A percentile compares a stretch with the other conserved stretches of the same genome.
These are phyloP conservation scores for Vachellia collinsii DNA, from an alignment of 306 rosid genomes.

Conservation along the genomic window DNA sequence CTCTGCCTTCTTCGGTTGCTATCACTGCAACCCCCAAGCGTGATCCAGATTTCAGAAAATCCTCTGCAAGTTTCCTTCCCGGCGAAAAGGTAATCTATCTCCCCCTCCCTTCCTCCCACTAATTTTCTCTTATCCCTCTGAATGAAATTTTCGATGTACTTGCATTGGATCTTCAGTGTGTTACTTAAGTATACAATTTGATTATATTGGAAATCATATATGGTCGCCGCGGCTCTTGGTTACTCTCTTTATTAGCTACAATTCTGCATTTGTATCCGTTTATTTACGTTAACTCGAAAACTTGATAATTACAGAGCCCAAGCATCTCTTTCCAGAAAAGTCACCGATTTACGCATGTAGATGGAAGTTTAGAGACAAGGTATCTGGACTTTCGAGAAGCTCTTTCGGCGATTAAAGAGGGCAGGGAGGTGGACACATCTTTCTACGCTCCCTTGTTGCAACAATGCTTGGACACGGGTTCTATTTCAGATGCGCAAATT, in stretches of 20 bases:
- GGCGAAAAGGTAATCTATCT: conserved; percentile 56
- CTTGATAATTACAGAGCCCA: conserved; percentile 50
- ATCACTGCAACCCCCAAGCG: conserved; percentile 60
- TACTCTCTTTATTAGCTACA: background rate
- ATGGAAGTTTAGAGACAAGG: conserved; percentile 49
- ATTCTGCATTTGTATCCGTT: background rate
- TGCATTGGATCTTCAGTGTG: background rate
- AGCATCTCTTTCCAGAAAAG: conserved; percentile 59
- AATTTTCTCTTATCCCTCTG: background rate
- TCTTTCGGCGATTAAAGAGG: conserved; percentile 48
- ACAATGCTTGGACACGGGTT: conserved; percentile 56
- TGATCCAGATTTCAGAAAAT: conserved; percentile 60
- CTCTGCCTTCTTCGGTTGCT: conserved; percentile 59
- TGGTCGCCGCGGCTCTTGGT: background rate
- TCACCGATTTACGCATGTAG: conserved; percentile 42
- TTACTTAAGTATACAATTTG: background rate
- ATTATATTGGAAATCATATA: background rate
- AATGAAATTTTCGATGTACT: background rate
- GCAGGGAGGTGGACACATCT: conserved; percentile 46
- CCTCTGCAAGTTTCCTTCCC: conserved; percentile 45
- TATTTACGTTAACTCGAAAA: background rate
- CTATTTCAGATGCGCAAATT: conserved; percentile 46
- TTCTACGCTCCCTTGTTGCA: conserved; percentile 64
- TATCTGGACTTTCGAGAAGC: conserved; percentile 63
- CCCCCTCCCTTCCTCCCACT: too few species aligned